Base-by-base conservation (phyloP, 2,329 filamentous ascomycete species). In the Stachybotrys elegans region DNA sequence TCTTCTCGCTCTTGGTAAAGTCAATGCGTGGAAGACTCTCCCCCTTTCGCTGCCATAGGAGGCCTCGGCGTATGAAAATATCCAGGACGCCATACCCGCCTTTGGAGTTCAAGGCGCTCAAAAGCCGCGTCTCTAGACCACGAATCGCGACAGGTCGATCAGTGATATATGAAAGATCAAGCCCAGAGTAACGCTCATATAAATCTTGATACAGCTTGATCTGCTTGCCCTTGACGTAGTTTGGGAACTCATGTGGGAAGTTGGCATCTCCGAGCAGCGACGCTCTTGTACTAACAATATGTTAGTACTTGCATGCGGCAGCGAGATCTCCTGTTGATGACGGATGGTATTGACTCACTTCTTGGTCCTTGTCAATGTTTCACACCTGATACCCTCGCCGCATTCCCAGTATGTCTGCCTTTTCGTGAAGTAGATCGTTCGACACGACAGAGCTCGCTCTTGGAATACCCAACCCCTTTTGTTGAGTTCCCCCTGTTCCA, bases 391-490 rank as follows among this genome's bases (percentile, higher is more conserved):
- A 1, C 63, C 58, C 0, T 51, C 39, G 6, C 66, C 60, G 29
- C 68, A 71, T 35, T 67, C 65, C 55, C 57, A 71, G 19, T 69
- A 66, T 1, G 60, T 58, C 45, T 70, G 63, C 0, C 46, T 46
- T 1, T 55, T 32, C 0, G 64, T 60, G 44, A 67, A 71, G 37
- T 60, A 64, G 12, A 71, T 61, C 0, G 60, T 63, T 9, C 68
- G 53, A 8, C 59, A 56, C 0, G 66, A 58, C 3, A 71, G 48
- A 0, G 56, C 59, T n/a, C 59, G 52, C 44, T 70, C 68, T 44
- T 70, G 67, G 6, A 68, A 38, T 1, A 68, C 66, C 68, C 67
- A 70, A 1, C 60, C 67, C 3, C 67, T 53, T 9, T 47, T 45
- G 43, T 57, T 63, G 6, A 70, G 48, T 3, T 51, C 17, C 4